These are phyloP conservation scores for Boletus sp. DNA, from an alignment of 768 basidiomycete genomes.

Conservation along the genomic window DNA sequence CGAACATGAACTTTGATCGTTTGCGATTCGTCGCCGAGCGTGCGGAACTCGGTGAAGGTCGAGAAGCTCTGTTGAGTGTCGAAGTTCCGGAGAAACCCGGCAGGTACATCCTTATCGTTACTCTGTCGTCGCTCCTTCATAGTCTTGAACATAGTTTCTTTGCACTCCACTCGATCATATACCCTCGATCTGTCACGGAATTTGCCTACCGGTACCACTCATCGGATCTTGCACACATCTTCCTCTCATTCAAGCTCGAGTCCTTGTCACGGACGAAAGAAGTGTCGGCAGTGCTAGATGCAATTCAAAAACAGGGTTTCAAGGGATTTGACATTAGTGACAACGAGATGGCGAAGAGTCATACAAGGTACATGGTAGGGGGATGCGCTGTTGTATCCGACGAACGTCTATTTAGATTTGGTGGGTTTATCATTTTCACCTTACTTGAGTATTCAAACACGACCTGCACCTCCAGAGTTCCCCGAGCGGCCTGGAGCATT, in stretches of 20 bases:
- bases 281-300: constrained; percentile 59
- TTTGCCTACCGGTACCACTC: constrained; percentile 91
- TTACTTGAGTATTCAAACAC: constrained; percentile 1
- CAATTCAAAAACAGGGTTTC: constrained; percentile 71
- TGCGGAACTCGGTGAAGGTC: constrained; percentile 93
- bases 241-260: constrained; percentile 86
- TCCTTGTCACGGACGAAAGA: constrained; percentile 53
- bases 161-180: constrained; percentile 79
- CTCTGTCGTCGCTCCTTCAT: background rate
- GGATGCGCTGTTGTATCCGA: constrained; percentile 74
- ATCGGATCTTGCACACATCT: constrained; percentile 73
- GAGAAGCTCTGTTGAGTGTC: constrained; percentile 92
- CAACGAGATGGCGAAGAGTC: constrained; percentile 93
- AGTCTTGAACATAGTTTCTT: constrained; percentile 62
- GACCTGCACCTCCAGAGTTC: constrained; percentile 61
- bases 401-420: constrained; percentile 91
- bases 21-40: constrained; percentile 98
- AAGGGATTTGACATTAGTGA: constrained; percentile 88
- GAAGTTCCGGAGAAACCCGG: constrained; percentile 92
- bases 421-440: constrained; percentile 44
- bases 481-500: constrained; percentile 93
- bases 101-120: constrained; percentile 49
- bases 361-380: constrained; percentile 93
- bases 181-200: constrained; percentile 92
- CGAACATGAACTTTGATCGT: constrained; percentile 99